These are phyloP conservation scores for Yamadazyma nakazawae DNA, from an alignment of 805 yeast genomes.

Conservation along the genomic window DNA sequence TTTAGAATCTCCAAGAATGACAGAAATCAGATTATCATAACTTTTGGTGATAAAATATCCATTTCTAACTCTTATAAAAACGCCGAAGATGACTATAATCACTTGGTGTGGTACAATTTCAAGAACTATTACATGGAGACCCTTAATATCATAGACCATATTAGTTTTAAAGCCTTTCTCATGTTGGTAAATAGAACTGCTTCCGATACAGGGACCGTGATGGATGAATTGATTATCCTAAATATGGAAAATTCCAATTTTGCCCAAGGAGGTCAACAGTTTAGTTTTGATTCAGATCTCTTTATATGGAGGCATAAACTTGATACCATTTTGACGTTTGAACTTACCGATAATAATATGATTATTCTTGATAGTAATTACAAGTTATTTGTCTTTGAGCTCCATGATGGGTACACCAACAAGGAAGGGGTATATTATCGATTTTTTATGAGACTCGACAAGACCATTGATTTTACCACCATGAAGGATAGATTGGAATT, in stretches of 20 bases:
- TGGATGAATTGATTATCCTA: conserved; percentile 37
- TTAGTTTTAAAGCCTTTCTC: conserved; percentile 35
- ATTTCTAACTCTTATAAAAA: conserved; percentile 28
- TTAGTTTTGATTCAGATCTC: conserved; percentile 36
- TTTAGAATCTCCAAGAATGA: conserved; percentile 22
- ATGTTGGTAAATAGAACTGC: conserved; percentile 29
- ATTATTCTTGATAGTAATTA: conserved; percentile 8
- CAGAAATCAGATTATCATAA: conserved; percentile 25
- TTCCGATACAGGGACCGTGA: conserved; percentile 15
- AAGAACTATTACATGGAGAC: conserved; percentile 29
- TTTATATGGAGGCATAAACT: conserved; percentile 31
- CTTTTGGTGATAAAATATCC: conserved; percentile 26
- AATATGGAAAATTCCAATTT: conserved; percentile 28
- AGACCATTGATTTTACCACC: conserved; percentile 34
- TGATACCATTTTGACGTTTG: conserved; percentile 6
- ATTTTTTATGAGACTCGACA: conserved; percentile 26
- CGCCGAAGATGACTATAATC: conserved; percentile 23
- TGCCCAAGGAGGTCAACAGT: conserved; percentile 32
- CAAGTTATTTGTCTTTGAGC: conserved; percentile 9
- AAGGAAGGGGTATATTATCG: conserved; percentile 16
- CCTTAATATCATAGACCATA: conserved; percentile 32
- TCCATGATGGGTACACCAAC: conserved; percentile 9
- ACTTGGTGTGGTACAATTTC: conserved; percentile 39
- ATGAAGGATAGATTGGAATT: conserved; percentile 26
- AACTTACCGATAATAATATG: conserved; percentile 8